Percentiles rank a stretch among this genome's conserved stretches.
Conservation (phyloP, 2,329 filamentous ascomycete genomes). For the Sclerotinia glacialis region DNA sequence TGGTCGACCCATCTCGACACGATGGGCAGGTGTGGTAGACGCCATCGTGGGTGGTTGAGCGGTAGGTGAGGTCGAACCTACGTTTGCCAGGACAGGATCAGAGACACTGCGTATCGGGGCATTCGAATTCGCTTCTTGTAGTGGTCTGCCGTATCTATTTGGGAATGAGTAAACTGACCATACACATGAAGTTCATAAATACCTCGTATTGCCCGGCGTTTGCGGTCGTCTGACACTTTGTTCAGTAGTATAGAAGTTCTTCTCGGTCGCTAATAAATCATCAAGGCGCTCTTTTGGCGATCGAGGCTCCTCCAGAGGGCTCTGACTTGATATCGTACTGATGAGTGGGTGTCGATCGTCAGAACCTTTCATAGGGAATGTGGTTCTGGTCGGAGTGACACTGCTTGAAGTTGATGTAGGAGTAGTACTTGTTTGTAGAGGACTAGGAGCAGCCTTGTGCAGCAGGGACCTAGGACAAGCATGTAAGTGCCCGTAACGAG, state of each 20-base stretch:
- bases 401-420: slow-evolving; percentile 35
- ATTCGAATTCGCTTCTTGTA: slow-evolving; percentile 34
- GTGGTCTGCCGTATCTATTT: slow-evolving; percentile 30
- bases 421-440: slow-evolving; percentile 38
- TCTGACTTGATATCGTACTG: slow-evolving; percentile 25
- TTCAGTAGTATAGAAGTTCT: slow-evolving; percentile 37
- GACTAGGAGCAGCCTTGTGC: slow-evolving; percentile 39
- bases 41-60: slow-evolving; percentile 34
- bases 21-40: slow-evolving; percentile 34
- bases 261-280: slow-evolving; percentile 40
- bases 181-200: slow-evolving; percentile 18
- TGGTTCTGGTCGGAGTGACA: slow-evolving; percentile 37
- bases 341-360: slow-evolving; percentile 30
- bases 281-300: slow-evolving; percentile 40
- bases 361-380: slow-evolving; percentile 31
- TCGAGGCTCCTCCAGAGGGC: slow-evolving; percentile 31
- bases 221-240: slow-evolving; percentile 17
- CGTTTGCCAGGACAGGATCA: slow-evolving; percentile 35
- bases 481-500: slow-evolving; percentile 26
- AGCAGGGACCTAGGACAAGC: slow-evolving; percentile 35
- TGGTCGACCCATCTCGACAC: slow-evolving; percentile 35
- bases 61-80: slow-evolving; percentile 30
- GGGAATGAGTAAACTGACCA: slow-evolving; percentile 10
- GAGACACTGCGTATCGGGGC: slow-evolving; percentile 39
- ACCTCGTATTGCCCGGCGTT: slow-evolving; percentile 31